phyloP scores from a whole-genome alignment of 2,329 filamentous ascomycete genomes.

The Myriosclerotinia scirpicola region DNA sequence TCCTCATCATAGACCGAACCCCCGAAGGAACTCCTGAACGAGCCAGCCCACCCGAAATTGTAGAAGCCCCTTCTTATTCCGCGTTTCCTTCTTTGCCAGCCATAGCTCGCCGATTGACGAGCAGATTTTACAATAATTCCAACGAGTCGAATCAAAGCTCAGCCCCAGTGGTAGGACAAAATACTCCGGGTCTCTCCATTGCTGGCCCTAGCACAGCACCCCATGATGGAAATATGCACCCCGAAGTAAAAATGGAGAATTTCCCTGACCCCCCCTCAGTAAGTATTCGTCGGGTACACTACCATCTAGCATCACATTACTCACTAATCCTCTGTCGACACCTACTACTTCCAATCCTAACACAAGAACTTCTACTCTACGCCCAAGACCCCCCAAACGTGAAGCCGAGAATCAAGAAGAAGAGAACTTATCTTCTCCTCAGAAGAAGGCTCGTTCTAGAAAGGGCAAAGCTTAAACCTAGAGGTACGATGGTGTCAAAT shows the following conservation, averaged over 20 bases:
- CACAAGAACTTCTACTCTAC: not conserved
- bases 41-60: not conserved
- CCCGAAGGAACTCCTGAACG: not conserved
- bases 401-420: not conserved
- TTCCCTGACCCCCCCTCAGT: not conserved
- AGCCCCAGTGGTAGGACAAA: too few relatives aligned
- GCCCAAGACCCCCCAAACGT: not conserved
- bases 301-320: not conserved
- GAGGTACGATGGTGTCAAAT: too few relatives aligned
- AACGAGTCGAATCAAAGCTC: not conserved
- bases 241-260: not conserved
- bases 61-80: not conserved
- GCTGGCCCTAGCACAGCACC: not conserved
- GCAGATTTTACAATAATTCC: not conserved
- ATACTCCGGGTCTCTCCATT: not conserved
- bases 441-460: not conserved
- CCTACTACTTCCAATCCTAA: not conserved
- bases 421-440: not conserved
- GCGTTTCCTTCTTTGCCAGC: not conserved
- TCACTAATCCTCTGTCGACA: not conserved
- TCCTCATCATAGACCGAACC: not conserved
- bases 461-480: not conserved
- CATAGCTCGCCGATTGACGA: not conserved
- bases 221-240: not conserved
- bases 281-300: not conserved